Evolutionary conservation across 768 basidiomycete species (phyloP).

Genomic region (Antrodiella citrinella): DNA sequence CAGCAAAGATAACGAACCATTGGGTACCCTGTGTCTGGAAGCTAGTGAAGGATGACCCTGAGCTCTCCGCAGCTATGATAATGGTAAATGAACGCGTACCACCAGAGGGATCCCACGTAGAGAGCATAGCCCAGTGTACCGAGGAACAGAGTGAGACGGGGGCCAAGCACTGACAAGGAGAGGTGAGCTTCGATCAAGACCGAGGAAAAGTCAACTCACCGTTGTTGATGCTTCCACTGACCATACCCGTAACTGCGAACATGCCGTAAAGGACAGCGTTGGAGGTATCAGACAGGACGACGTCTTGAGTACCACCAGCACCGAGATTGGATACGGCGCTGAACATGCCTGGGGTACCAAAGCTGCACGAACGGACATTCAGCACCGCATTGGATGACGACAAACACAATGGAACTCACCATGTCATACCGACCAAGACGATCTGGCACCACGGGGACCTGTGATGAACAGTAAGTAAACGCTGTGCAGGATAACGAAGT

Average conservation of each 20-base stretch:
- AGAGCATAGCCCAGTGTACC: slow-evolving; percentile 46
- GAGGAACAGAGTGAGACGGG: slow-evolving; percentile 38
- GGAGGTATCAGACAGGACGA: slow-evolving; percentile 30
- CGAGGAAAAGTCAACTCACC: slow-evolving; percentile 11
- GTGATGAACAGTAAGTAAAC: background rate
- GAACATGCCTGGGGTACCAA: slow-evolving; percentile 32
- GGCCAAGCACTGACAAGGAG: slow-evolving; percentile 33
- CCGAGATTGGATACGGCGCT: slow-evolving; percentile 29
- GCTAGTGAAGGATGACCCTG: slow-evolving; percentile 13
- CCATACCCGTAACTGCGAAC: slow-evolving; percentile 34
- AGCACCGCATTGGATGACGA: background rate
- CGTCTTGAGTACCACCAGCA: slow-evolving; percentile 32
- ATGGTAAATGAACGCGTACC: too few relatives aligned
- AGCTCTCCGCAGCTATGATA: background rate
- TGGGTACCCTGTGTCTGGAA: slow-evolving; percentile 30
- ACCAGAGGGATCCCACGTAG: slow-evolving; percentile 41
- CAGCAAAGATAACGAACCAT: slow-evolving; percentile 41
- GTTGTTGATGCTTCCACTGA: slow-evolving; percentile 31
- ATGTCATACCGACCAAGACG: slow-evolving; percentile 28
- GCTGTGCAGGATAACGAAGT: background rate
- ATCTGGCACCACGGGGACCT: slow-evolving; percentile 27
- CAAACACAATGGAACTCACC: slow-evolving; percentile 11
- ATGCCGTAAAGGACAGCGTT: slow-evolving; percentile 35
- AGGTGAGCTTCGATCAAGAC: background rate
- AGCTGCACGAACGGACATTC: slow-evolving; percentile 13